These are phyloP conservation scores for Endothia cerciana DNA, from an alignment of 2,329 filamentous ascomycete species.

Conservation along the genomic window DNA sequence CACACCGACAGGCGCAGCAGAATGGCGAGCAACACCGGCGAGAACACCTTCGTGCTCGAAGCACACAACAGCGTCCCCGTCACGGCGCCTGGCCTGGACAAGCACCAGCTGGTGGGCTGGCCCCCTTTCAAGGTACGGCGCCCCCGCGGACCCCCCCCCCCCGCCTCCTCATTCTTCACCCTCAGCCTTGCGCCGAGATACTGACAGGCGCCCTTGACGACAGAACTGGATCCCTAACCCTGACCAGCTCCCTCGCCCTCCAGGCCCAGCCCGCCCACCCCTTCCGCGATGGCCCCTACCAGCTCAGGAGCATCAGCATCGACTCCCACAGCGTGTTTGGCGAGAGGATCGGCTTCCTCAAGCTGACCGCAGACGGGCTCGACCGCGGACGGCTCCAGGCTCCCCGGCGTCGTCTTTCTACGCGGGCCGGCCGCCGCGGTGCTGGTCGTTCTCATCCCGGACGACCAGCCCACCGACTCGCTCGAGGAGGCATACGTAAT, in stretches of 20 bases:
- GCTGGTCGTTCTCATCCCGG: constrained; percentile 59
- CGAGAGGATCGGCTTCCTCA: constrained; percentile 57
- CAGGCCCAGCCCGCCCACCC: constrained; percentile 50
- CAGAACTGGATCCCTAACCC: constrained; percentile 55
- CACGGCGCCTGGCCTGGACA: constrained; percentile 48
- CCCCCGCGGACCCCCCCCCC: background rate
- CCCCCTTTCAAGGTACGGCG: constrained; percentile 53
- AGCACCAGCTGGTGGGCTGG: constrained; percentile 51
- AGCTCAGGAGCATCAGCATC: constrained; percentile 53
- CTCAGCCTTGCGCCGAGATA: constrained; percentile 4
- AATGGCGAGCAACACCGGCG: background rate
- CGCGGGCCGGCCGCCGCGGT: constrained; percentile 65
- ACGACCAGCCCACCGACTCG: constrained; percentile 42
- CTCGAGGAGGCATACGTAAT: constrained; percentile 58
- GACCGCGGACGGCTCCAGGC: constrained; percentile 50
- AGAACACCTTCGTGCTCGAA: constrained; percentile 42
- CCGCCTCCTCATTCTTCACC: background rate
- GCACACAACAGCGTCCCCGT: constrained; percentile 44
- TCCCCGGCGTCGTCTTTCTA: constrained; percentile 60
- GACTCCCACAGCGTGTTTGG: constrained; percentile 58
- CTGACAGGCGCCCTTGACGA: constrained; percentile 5
- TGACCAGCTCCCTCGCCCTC: constrained; percentile 50
- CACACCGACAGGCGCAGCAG: constrained; percentile 1
- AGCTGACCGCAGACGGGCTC: constrained; percentile 53
- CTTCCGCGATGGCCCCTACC: constrained; percentile 59